A percentile compares a stretch with the other conserved stretches of the same genome.
Evolutionary conservation across 2,329 filamentous ascomycete species (phyloP).

Genomic region (Xylaria sp.): DNA sequence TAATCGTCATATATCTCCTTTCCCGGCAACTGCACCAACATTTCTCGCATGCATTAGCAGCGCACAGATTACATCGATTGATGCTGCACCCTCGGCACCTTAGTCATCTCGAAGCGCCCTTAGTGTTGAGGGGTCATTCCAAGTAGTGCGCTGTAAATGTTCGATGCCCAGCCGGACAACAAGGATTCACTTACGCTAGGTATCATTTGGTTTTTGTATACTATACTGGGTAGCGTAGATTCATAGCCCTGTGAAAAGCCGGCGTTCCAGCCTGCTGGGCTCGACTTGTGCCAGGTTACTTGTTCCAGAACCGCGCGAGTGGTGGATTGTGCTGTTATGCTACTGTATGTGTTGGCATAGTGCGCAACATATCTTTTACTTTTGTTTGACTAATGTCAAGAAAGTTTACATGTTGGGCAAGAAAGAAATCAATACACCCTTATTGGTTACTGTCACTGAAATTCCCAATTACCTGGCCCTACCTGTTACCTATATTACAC

Average conservation of each 20-base stretch:
- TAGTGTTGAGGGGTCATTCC: too few species aligned
- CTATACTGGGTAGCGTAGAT: conserved; percentile 9
- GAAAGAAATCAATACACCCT: conserved; percentile 38
- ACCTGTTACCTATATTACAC: conserved; percentile 41
- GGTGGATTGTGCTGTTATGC: not conserved
- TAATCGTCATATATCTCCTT: not conserved
- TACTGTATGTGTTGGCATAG: too few species aligned
- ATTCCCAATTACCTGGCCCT: conserved; percentile 25
- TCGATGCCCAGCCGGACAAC: too few species aligned
- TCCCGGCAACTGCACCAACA: conserved; percentile 9
- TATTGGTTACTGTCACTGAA: conserved; percentile 4
- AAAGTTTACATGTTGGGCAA: conserved; percentile 26
- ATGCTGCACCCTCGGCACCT: not conserved
- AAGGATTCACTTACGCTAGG: not conserved
- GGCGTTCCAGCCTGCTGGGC: conserved; percentile 27
- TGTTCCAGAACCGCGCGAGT: not conserved
- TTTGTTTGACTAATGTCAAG: not conserved
- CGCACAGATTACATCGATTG: not conserved
- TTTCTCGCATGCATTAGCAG: not conserved
- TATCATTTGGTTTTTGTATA: too few species aligned
- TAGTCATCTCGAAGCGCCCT: not conserved
- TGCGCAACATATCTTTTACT: too few species aligned
- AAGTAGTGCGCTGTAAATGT: too few species aligned
- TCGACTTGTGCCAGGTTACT: conserved; percentile 15
- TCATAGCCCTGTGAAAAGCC: conserved; percentile 10